phyloP scores from a whole-genome alignment of 805 yeast genomes.

The Lachancea dasiensis region DNA sequence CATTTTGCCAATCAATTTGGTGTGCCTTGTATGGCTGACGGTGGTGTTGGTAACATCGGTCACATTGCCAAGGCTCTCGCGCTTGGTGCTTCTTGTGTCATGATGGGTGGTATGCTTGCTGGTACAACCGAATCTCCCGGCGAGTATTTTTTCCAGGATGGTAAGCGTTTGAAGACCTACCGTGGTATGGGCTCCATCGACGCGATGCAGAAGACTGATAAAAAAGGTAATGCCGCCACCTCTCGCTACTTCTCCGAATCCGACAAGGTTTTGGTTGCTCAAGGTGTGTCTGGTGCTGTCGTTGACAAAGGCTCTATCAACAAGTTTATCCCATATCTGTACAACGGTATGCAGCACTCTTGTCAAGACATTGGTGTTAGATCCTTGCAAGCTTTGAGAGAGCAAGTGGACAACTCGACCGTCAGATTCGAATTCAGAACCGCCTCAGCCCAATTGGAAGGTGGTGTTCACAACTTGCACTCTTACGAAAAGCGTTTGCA shows the following conservation, averaged over 20 bases:
- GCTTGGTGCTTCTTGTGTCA: slow-evolving; percentile 92
- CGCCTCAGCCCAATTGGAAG: slow-evolving; percentile 97
- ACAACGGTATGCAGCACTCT: slow-evolving; percentile 95
- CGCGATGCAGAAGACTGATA: slow-evolving; percentile 91
- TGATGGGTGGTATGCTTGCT: slow-evolving; percentile 99
- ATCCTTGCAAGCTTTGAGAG: slow-evolving; percentile 59
- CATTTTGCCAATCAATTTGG: slow-evolving; percentile 94
- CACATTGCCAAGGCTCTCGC: slow-evolving; percentile 96
- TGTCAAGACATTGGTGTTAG: slow-evolving; percentile 94
- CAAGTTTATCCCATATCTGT: slow-evolving; percentile 90
- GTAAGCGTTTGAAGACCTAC: slow-evolving; percentile 93
- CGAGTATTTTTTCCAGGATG: slow-evolving; percentile 95
- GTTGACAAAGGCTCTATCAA: slow-evolving; percentile 93
- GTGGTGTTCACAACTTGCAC: slow-evolving; percentile 95
- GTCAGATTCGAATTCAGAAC: slow-evolving; percentile 97
- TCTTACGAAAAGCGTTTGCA: slow-evolving; percentile 97
- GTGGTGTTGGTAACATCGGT: slow-evolving; percentile 98
- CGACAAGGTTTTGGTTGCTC: slow-evolving; percentile 94
- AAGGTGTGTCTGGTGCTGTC: slow-evolving; percentile 97
- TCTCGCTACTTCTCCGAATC: slow-evolving; percentile 96
- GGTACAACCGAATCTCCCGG: slow-evolving; percentile 99
- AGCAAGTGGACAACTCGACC: slow-evolving; percentile 55
- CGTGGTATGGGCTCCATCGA: slow-evolving; percentile 99
- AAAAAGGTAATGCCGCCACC: slow-evolving; percentile 92
- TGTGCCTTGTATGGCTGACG: slow-evolving; percentile 98